Percentiles rank a stretch among this genome's conserved stretches.
These are phyloP conservation scores for Globisporangium cylindrosporum DNA, from an alignment of 352 stramenopile species.

Conservation along the genomic window DNA sequence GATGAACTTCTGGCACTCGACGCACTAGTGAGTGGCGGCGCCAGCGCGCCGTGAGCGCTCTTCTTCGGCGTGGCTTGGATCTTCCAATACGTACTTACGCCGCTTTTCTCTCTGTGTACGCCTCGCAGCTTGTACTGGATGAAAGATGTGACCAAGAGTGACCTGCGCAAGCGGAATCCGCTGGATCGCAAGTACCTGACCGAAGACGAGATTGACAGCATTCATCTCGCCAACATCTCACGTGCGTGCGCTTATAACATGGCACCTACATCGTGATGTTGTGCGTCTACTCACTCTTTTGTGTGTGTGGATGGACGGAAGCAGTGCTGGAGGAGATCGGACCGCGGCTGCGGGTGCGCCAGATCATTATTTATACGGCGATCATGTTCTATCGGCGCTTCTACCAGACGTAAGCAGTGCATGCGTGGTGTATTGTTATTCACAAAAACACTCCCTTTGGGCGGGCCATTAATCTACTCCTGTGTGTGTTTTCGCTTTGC, in stretches of 20 bases:
- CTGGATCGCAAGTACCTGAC: constrained; percentile 73
- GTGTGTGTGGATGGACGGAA: not conserved
- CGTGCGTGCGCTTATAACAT: constrained; percentile 28
- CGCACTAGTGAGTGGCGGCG: constrained; percentile 70
- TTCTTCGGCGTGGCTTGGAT: not conserved
- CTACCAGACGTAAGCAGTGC: constrained; percentile 68
- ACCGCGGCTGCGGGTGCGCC: constrained; percentile 69
- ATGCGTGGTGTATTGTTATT: not conserved
- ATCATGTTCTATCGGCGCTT: constrained; percentile 91
- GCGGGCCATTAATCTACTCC: not conserved
- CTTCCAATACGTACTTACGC: not conserved
- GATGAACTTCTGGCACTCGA: constrained; percentile 91
- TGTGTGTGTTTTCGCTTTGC: not conserved
- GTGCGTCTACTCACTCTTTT: not conserved
- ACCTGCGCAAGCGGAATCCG: constrained; percentile 76
- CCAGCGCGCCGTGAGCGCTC: not conserved
- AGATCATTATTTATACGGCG: constrained; percentile 90
- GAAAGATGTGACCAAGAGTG: constrained; percentile 76
- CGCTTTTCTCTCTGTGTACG: not conserved
- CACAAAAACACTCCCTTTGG: not conserved
- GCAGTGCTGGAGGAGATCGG: constrained; percentile 85
- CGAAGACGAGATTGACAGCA: constrained; percentile 86
- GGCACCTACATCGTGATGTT: not conserved
- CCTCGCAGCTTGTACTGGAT: constrained; percentile 80
- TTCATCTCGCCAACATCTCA: constrained; percentile 86